Conservation (phyloP, 768 basidiomycete species). For the Kwoniella shandongensis region DNA sequence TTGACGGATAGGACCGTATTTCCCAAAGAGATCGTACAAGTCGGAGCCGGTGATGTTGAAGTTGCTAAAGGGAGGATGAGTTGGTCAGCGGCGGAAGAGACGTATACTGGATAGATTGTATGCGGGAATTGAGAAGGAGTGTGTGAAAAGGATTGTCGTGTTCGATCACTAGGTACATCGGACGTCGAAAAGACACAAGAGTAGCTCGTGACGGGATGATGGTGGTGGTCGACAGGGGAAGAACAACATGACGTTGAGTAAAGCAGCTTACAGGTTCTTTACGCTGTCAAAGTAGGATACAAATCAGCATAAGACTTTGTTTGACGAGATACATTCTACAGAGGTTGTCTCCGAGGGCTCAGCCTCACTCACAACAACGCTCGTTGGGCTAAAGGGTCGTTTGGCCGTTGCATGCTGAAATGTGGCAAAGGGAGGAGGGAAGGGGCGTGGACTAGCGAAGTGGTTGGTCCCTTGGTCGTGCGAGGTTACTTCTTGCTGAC, state of each 20-base stretch:
- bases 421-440: background rate
- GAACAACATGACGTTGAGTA: background rate
- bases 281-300: slow-evolving; percentile 28
- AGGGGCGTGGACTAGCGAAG: background rate
- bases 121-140: background rate
- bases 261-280: slow-evolving; percentile 48
- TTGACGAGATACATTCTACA: too few relatives aligned
- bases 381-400: slow-evolving; percentile 48
- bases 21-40: slow-evolving; percentile 93
- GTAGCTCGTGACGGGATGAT: background rate
- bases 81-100: background rate
- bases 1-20: slow-evolving; percentile 94
- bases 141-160: background rate
- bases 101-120: background rate
- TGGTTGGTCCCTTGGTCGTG: slow-evolving; percentile 1
- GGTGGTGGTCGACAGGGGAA: too few relatives aligned
- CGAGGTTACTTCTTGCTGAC: too few relatives aligned
- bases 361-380: slow-evolving; percentile 43
- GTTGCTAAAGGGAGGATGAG: slow-evolving; percentile 34
- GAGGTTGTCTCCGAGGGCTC: too few relatives aligned
- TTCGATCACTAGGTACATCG: too few relatives aligned
- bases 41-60: slow-evolving; percentile 67
- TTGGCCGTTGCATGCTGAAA: slow-evolving; percentile 42
- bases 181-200: too few relatives aligned
- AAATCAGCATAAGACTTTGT: background rate